Evolutionary conservation across 2,329 filamentous ascomycete genomes (phyloP), one percentile per base, ranked within the genome.

Genomic region (Nectriaceae sp.): DNA sequence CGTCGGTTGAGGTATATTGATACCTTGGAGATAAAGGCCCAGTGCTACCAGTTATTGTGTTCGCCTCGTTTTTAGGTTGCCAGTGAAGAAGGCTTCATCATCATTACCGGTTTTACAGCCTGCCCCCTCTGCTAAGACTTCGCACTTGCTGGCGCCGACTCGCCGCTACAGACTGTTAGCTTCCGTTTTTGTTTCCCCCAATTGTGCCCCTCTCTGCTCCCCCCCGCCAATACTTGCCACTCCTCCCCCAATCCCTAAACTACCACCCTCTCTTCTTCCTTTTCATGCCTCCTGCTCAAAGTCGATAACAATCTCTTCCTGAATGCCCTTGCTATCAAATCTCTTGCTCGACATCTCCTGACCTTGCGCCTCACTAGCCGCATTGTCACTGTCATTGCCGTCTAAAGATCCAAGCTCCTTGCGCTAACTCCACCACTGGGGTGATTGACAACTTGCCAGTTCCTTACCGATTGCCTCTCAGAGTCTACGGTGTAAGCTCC

Each of bases 351-450:
- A 22, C 59, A 59, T 60, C 56, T 54, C 51, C 59, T 55, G 59
- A 61, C 56, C 40, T 26, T 57, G 51, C 52, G 54, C 50, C 56
- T 47, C 57, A 41, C 60, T 63, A 63, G 60, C 60, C 60, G 60
- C 60, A 63, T 63, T 52, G 52, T 53, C 57, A 42, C 48, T 45
- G 53, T 59, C 57, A 42, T 47, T 45, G 53, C 57, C 38, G 44
- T 40, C 42, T 36, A 53, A 49, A 53, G 42, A 45, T 52, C 50
- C 53, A 59, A 63, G 60, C 60, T 59, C 48, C 53, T 35, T 53
- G 44, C 53, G 42, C 60, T 56, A 63, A 60, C 58, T 61, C 60
- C 60, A 62, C 58, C 44, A 44, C 50, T 54, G 52, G 60, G 49
- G 58, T 42, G 44, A 63, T 61, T 58, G 49, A 57, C 53, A 47